These are phyloP conservation scores for Fusarium sp. DNA, from an alignment of 2,329 filamentous ascomycete species.

Conservation along the genomic window DNA sequence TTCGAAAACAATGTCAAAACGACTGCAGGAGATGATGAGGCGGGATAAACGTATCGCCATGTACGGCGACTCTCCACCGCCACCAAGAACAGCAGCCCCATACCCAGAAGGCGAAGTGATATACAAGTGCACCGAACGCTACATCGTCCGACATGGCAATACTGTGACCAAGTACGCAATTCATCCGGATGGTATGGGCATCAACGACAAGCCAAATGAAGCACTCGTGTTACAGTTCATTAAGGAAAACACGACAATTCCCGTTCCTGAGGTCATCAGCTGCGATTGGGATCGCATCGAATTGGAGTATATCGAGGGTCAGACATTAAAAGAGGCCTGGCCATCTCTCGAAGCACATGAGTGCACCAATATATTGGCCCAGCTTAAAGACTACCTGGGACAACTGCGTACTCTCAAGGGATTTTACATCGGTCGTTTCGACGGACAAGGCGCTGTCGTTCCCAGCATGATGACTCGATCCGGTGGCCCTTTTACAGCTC, in stretches of 20 bases:
- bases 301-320: slow-evolving; percentile 44
- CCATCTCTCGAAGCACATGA: slow-evolving; percentile 31
- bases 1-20: not conserved
- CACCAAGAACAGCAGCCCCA: slow-evolving; percentile 25
- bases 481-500: slow-evolving; percentile 35
- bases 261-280: slow-evolving; percentile 42
- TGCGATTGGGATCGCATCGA: slow-evolving; percentile 46
- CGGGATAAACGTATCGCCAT: not conserved
- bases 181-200: slow-evolving; percentile 31
- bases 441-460: slow-evolving; percentile 40
- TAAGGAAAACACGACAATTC: slow-evolving; percentile 42
- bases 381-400: slow-evolving; percentile 38
- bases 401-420: slow-evolving; percentile 38
- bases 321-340: slow-evolving; percentile 44
- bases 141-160: slow-evolving; percentile 32
- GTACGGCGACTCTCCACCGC: slow-evolving; percentile 24
- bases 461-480: slow-evolving; percentile 40
- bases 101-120: slow-evolving; percentile 38
- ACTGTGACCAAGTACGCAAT: slow-evolving; percentile 41
- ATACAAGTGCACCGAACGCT: slow-evolving; percentile 14
- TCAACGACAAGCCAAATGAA: slow-evolving; percentile 34
- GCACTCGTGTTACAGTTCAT: slow-evolving; percentile 34
- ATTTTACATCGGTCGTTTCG: slow-evolving; percentile 36
- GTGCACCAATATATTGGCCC: slow-evolving; percentile 27
- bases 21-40: not conserved